phyloP scores from a whole-genome alignment of 495 filamentous ascomycete species.

The Tetracladium setigerum region DNA sequence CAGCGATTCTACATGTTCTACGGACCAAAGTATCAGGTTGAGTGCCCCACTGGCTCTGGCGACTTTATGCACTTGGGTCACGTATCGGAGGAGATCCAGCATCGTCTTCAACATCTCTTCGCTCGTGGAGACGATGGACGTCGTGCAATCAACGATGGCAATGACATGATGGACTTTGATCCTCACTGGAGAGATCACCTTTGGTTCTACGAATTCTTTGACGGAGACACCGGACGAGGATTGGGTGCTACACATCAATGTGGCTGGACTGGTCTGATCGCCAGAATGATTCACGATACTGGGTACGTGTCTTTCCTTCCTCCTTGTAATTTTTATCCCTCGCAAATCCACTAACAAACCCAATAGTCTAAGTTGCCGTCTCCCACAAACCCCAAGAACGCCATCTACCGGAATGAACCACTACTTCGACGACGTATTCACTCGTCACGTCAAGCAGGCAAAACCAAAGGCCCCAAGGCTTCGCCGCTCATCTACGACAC shows the following conservation, averaged over 20 bases:
- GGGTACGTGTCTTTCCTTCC: conserved; percentile 41
- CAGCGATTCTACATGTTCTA: conserved; percentile 95
- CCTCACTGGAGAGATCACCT: conserved; percentile 87
- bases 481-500: conserved; percentile 72
- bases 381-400: conserved; percentile 87
- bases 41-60: conserved; percentile 90
- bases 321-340: not conserved
- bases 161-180: conserved; percentile 80
- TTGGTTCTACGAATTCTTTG: conserved; percentile 97
- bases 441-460: conserved; percentile 32
- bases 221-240: conserved; percentile 83
- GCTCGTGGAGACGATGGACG: conserved; percentile 74
- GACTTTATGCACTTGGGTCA: conserved; percentile 94
- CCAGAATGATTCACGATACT: conserved; percentile 94
- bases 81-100: conserved; percentile 94
- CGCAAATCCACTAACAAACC: conserved; percentile 9
- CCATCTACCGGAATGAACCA: conserved; percentile 75
- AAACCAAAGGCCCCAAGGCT: conserved; percentile 37
- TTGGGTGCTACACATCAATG: conserved; percentile 92
- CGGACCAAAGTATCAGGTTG: conserved; percentile 76
- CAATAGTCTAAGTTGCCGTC: conserved; percentile 65
- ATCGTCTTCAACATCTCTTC: conserved; percentile 88
- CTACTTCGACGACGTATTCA: conserved; percentile 92
- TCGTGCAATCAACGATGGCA: conserved; percentile 75
- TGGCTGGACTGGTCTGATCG: conserved; percentile 95